Base-by-base conservation (phyloP, 2,329 filamentous ascomycete species). In the Nemania sp. region DNA sequence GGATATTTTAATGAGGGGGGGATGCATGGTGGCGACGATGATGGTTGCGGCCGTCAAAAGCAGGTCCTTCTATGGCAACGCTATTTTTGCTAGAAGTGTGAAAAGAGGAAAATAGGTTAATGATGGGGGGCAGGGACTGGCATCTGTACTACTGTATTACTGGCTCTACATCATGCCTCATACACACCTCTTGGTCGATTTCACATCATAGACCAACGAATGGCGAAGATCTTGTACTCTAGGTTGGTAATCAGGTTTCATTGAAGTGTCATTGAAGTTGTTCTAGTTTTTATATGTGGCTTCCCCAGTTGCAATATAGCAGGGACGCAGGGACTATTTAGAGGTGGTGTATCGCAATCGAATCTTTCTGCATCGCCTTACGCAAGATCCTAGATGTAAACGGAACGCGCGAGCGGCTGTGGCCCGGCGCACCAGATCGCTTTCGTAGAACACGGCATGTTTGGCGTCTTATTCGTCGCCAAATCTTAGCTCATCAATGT, bases 71-170 rank as follows among this genome's bases (percentile, higher is more conserved):
- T 32, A 49, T 59, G 46, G 53, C 54, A 60, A 48, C 52, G 55
- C 62, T 57, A 57, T 51, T 57, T 29, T 60, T 63, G 57, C 43
- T 59, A 62, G 64, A 62, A 62, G 46, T 50, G 45, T 64, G 64
- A 48, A 64, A 62, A 54, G 58, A 51, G 62, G 60, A 57, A 67
- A 52, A 59, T 62, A 65, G 66, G n/a, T n/a, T 71, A 70, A 72
- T 68, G 67, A 68, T 55, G 63, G 65, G 66, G 65, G 66, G 65
- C 48, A 62, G 60, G 60, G 63, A 66, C 48, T 66, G 65, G 62
- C 66, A 72, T 71, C 56, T 72, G 71, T 72, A 72, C 69, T 68
- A 70, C 66, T 72, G 71, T 72, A 72, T 69, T 68, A 70, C 66
- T 71, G 68, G 68, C 70, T 67, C 64, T 68, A 67, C 68, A 71